Conservation (phyloP, 2,329 filamentous ascomycete species). For the Polytolypa hystricis region DNA sequence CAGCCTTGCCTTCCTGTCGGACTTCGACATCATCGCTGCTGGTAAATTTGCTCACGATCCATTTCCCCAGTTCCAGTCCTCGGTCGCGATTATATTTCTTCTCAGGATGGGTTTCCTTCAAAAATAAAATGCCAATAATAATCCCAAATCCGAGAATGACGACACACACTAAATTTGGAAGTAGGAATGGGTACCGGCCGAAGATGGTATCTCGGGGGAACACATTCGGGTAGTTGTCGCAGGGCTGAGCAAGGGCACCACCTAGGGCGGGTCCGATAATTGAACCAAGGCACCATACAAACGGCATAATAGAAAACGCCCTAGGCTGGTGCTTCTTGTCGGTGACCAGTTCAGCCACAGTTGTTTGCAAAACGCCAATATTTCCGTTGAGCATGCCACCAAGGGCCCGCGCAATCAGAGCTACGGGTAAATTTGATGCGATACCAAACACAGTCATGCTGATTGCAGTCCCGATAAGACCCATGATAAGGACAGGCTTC, state of each 20-base stretch:
- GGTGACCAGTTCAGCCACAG: conserved; percentile 85
- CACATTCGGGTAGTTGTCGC: conserved; percentile 63
- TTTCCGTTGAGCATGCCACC: conserved; percentile 93
- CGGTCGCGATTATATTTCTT: conserved; percentile 66
- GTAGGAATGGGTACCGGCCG: conserved; percentile 76
- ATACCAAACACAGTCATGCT: conserved; percentile 93
- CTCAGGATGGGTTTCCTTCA: conserved; percentile 86
- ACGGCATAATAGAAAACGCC: conserved; percentile 95
- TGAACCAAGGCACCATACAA: conserved; percentile 95
- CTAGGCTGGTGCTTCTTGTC: conserved; percentile 88
- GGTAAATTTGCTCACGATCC: conserved; percentile 39
- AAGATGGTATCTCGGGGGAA: conserved; percentile 69
- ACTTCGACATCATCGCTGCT: not conserved
- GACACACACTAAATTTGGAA: conserved; percentile 85
- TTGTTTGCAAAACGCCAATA: conserved; percentile 90
- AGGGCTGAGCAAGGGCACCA: conserved; percentile 78
- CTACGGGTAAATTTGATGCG: conserved; percentile 66
- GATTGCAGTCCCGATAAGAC: conserved; percentile 79
- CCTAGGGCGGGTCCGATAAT: conserved; percentile 89
- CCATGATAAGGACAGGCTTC: conserved; percentile 82
- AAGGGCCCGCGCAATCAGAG: conserved; percentile 75
- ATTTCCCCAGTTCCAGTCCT: conserved; percentile 65
- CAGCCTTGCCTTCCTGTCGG: conserved; percentile 1
- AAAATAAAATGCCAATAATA: conserved; percentile 66
- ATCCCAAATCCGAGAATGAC: conserved; percentile 66